Conservation (phyloP, 768 basidiomycete species). For the Podaxis carcinomalis region DNA sequence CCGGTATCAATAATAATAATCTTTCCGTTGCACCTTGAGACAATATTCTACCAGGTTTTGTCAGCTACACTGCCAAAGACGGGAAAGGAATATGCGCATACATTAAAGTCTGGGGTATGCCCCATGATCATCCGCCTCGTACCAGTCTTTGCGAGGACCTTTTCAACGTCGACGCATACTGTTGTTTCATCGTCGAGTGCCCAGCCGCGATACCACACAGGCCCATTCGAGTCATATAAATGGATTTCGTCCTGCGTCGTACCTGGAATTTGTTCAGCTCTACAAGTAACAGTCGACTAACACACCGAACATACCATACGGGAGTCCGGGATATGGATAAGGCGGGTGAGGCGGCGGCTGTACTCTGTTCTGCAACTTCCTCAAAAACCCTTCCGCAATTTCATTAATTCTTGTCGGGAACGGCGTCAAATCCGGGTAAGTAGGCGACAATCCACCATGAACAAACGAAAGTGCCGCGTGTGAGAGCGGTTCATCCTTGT, state of each 20-base stretch:
- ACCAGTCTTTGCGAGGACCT: slow-evolving; percentile 68
- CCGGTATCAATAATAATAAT: slow-evolving; percentile 97
- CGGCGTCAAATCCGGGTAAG: slow-evolving; percentile 69
- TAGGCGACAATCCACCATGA: slow-evolving; percentile 85
- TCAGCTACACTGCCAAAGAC: neutral
- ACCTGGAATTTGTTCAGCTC: slow-evolving; percentile 22
- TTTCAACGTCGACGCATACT: slow-evolving; percentile 68
- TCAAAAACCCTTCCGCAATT: slow-evolving; percentile 64
- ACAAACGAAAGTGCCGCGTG: slow-evolving; percentile 88
- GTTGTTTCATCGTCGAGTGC: slow-evolving; percentile 68
- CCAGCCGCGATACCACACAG: slow-evolving; percentile 95
- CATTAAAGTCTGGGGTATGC: slow-evolving; percentile 88
- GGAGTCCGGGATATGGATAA: slow-evolving; percentile 67
- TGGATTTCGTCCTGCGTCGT: slow-evolving; percentile 63
- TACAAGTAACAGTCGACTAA: neutral
- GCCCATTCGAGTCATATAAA: slow-evolving; percentile 75
- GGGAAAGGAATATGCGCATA: slow-evolving; percentile 20
- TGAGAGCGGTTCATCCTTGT: slow-evolving; percentile 48
- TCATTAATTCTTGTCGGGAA: slow-evolving; percentile 84
- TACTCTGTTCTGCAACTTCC: slow-evolving; percentile 58
- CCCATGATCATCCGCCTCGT: slow-evolving; percentile 93
- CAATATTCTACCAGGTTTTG: slow-evolving; percentile 53
- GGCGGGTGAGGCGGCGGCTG: slow-evolving; percentile 84
- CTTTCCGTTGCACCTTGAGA: slow-evolving; percentile 84
- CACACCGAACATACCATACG: slow-evolving; percentile 32